Evolutionary conservation across 176 grass and related monocot species (phyloP).

Genomic region (Zizania latifolia): DNA sequence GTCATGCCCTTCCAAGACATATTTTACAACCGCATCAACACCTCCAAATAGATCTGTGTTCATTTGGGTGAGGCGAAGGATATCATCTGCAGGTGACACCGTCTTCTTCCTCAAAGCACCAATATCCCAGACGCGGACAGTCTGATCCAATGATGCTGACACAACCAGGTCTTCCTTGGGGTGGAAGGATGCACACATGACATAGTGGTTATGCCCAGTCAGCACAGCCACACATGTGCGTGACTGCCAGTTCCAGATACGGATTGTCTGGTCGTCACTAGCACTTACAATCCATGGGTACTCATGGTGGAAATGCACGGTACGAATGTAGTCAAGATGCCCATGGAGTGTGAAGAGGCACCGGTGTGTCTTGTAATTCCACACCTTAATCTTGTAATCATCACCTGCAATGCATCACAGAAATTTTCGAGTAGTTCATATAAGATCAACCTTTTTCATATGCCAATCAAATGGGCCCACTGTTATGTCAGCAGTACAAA

Average conservation of each 20-base stretch:
- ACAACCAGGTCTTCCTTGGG: constrained; percentile 87
- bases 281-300: constrained; percentile 87
- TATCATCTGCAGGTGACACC: constrained; percentile 65
- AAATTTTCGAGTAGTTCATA: neutral
- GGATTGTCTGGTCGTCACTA: constrained; percentile 79
- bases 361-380: constrained; percentile 90
- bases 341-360: constrained; percentile 87
- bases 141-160: constrained; percentile 80
- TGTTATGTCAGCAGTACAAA: too few species aligned
- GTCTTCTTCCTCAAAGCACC: constrained; percentile 66
- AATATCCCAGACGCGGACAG: constrained; percentile 85
- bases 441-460: too few species aligned
- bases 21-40: constrained; percentile 75
- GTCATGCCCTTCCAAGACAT: constrained; percentile 85
- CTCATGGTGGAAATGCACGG: constrained; percentile 83
- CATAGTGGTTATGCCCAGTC: too few species aligned
- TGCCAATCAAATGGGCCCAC: too few species aligned
- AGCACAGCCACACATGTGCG: constrained; percentile 64
- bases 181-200: constrained; percentile 90
- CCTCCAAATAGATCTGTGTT: constrained; percentile 88
- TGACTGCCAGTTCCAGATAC: constrained; percentile 93
- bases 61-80: constrained; percentile 73
- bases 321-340: constrained; percentile 87
- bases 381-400: constrained; percentile 94
- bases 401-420: constrained; percentile 46